Evolutionary conservation across 164 flowering plant species (phyloP).

Genomic region (Echeveria elegans): DNA sequence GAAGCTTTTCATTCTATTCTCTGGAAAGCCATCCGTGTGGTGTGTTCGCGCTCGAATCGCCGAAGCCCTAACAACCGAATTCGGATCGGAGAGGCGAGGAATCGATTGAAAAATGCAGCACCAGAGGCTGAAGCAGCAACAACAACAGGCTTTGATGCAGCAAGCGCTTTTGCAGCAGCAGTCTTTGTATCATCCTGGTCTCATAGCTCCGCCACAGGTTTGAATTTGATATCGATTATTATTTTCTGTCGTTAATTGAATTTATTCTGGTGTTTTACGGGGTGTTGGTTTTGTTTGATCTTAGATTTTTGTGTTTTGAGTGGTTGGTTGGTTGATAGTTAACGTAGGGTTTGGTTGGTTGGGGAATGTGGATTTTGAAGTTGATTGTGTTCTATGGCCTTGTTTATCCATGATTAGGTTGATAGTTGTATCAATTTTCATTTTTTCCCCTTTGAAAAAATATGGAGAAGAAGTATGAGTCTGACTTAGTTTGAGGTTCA

Average conservation of each 20-base stretch:
- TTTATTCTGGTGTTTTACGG: conserved; percentile 5
- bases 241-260: not conserved
- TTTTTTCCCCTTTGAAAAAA: not conserved
- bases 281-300: too few species aligned
- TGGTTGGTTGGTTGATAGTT: not conserved
- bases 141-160: conserved; percentile 55
- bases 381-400: not conserved
- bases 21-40: too few species aligned
- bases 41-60: not conserved
- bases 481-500: not conserved
- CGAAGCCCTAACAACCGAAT: not conserved
- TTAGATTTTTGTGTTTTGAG: not conserved
- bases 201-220: conserved; percentile 35
- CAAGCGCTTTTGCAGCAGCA: conserved; percentile 38
- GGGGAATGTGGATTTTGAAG: not conserved
- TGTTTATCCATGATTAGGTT: not conserved
- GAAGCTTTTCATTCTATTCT: too few species aligned
- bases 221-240: not conserved
- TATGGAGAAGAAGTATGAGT: not conserved
- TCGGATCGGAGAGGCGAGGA: not conserved
- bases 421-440: not conserved
- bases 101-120: not conserved
- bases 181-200: conserved; percentile 49
- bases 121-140: not conserved
- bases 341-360: not conserved